A percentile compares a stretch with the other conserved stretches of the same genome.
Evolutionary conservation across 331 rosid species (phyloP).

Genomic region (Acacia pycnantha): DNA sequence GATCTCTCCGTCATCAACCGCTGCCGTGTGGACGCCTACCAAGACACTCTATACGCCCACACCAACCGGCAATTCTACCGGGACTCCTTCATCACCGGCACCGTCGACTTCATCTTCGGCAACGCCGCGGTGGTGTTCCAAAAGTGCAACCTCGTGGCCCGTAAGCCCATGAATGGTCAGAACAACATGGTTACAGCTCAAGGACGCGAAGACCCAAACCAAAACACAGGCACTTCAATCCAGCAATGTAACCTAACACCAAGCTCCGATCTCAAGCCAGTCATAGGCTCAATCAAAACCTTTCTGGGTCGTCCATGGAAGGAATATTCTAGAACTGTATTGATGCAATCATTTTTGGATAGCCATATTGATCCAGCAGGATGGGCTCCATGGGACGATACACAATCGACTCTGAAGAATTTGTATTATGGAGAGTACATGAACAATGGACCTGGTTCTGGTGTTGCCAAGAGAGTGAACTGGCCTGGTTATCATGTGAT

Average conservation of each 20-base stretch:
- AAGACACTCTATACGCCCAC: conserved; percentile 63
- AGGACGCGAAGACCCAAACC: conserved; percentile 49
- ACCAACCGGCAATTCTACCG: conserved; percentile 60
- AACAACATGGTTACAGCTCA: conserved; percentile 60
- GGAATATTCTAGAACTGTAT: conserved; percentile 54
- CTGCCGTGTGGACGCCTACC: conserved; percentile 51
- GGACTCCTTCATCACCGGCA: conserved; percentile 49
- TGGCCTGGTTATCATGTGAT: conserved; percentile 61
- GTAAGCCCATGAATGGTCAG: conserved; percentile 46
- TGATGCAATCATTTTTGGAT: conserved; percentile 49
- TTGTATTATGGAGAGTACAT: conserved; percentile 51
- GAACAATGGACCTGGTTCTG: conserved; percentile 53
- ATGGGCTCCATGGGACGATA: conserved; percentile 50
- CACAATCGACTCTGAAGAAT: conserved; percentile 41
- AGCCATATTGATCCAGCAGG: conserved; percentile 30
- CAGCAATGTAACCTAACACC: conserved; percentile 41
- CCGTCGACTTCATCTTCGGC: conserved; percentile 62
- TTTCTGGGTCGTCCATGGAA: conserved; percentile 65
- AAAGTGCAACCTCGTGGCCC: conserved; percentile 40
- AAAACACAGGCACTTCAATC: conserved; percentile 54
- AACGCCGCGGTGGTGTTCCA: conserved; percentile 58
- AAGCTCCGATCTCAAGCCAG: conserved; percentile 48
- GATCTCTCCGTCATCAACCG: conserved; percentile 60
- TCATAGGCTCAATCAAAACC: conserved; percentile 20
- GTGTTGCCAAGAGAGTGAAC: conserved; percentile 43